Base-by-base conservation (phyloP, 768 basidiomycete species). In the Mycena capillaripes region DNA sequence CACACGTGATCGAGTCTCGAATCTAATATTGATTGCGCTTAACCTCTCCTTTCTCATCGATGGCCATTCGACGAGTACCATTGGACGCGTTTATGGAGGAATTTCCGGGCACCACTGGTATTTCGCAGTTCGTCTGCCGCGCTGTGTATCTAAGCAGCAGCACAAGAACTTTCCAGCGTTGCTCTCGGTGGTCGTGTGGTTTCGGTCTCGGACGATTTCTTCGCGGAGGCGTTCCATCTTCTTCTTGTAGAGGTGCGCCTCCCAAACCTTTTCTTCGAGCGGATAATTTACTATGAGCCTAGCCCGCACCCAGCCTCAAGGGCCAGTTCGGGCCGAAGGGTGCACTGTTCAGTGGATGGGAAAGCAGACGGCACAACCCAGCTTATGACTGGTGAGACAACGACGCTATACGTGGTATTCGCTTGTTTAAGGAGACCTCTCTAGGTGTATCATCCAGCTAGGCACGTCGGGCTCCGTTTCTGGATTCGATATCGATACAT, bases 321-420 rank as follows among this genome's bases (percentile, higher is more conserved):
- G 98, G 98, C n/a, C 95, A 97, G 76, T 99, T 97, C 76, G 97
- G 97, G 9, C 95, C 96, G 3, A 97, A 97, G 48, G 98, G 98
- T 27, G 97, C 97, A 0, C 82, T 98, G 27, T 99, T 88, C 81
- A 95, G 93, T 74, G 98, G 97, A 63, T 99, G 98, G 98, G 98
- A 99, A 81, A 89, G 88, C 30, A 86, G 96, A 48, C 84, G 98
- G 75, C 98, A 99, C 81, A 98, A 98, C 81, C 91, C 93, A 1
- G 78, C 87, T 2, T 90, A 92, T 77, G 98, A 99, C 81, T 99
- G 98, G 97, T 96, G 75, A 59, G 55, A 34, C 36, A 6, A 25
- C 25, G 44, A 62, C 21, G 1, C 17, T n/a, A 34, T 27, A 10
- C 14, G 30, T 60, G 38, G 9, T 71, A 53, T 65, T 14, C 42